A percentile compares a stretch with the other conserved stretches of the same genome.
These are phyloP conservation scores for Aspergillus brasiliensis DNA, from an alignment of 2,329 filamentous ascomycete species.

Conservation along the genomic window DNA sequence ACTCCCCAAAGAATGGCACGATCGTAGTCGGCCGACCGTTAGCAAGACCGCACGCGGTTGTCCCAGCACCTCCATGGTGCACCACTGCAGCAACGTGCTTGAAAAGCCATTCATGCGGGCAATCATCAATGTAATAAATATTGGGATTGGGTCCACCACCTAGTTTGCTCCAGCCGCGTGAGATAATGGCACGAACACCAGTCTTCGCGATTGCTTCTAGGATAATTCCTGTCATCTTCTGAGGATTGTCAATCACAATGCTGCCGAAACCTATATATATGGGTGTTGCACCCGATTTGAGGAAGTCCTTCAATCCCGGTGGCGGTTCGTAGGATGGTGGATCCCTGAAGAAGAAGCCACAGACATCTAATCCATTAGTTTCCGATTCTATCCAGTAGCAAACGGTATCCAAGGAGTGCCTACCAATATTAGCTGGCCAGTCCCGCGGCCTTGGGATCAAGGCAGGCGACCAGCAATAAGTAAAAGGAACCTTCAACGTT, in stretches of 20 bases:
- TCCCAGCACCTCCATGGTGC: conserved; percentile 63
- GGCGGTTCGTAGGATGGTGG: conserved; percentile 44
- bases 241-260: conserved; percentile 57
- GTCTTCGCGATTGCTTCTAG: conserved; percentile 51
- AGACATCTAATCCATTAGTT: conserved; percentile 34
- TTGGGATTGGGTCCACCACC: conserved; percentile 37
- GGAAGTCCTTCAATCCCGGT: conserved; percentile 45
- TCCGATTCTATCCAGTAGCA: too few species aligned
- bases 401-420: neutral
- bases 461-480: conserved; percentile 50
- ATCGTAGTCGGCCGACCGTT: conserved; percentile 56
- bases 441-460: conserved; percentile 46
- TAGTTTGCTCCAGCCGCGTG: conserved; percentile 57
- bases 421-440: conserved; percentile 42
- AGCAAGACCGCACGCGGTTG: conserved; percentile 57
- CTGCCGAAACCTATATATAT: conserved; percentile 61
- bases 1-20: conserved; percentile 61
- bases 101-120: conserved; percentile 63
- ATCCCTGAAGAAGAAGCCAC: conserved; percentile 51
- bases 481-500: conserved; percentile 44
- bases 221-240: conserved; percentile 48
- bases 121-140: conserved; percentile 57
- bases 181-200: conserved; percentile 57
- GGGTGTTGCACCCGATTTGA: conserved; percentile 51
- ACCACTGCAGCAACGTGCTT: conserved; percentile 57